phyloP scores from a whole-genome alignment of 75 land plant species.

The Chamaecyparis obtusa region DNA sequence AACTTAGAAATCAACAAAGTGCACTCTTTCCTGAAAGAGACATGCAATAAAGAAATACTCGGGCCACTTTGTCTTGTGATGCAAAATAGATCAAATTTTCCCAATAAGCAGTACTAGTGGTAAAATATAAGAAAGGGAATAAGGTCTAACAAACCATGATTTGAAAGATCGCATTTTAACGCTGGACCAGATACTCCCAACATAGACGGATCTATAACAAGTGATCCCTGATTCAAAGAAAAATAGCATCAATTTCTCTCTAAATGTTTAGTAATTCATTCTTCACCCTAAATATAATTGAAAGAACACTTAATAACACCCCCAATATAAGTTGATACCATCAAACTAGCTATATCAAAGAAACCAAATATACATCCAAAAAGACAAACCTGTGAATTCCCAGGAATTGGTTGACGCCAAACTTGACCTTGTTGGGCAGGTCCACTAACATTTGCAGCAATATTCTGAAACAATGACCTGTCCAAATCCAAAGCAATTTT shows the following conservation, averaged over 20 bases:
- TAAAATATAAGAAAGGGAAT: neutral
- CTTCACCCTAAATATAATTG: neutral
- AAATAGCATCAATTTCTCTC: slow-evolving; percentile 24
- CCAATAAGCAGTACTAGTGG: neutral
- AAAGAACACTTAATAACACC: neutral
- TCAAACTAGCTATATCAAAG: neutral
- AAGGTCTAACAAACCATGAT: slow-evolving; percentile 23
- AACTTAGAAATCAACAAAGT: no score
- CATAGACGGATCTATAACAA: slow-evolving; percentile 38
- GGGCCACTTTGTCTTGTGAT: neutral
- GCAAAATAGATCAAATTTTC: neutral
- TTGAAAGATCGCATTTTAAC: slow-evolving; percentile 24
- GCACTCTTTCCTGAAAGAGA: neutral
- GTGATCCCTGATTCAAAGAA: slow-evolving; percentile 32
- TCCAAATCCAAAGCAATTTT: neutral
- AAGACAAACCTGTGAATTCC: slow-evolving; percentile 28
- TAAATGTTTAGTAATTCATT: neutral
- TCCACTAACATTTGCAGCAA: slow-evolving; percentile 21
- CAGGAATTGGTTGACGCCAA: slow-evolving; percentile 36
- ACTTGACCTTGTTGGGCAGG: slow-evolving; percentile 37
- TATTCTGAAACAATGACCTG: slow-evolving; percentile 27
- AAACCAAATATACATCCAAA: neutral
- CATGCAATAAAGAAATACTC: neutral
- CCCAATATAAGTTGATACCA: neutral
- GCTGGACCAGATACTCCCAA: slow-evolving; percentile 33